phyloP scores from a whole-genome alignment of 2,329 filamentous ascomycete genomes.

The Cordyceps farinosa region DNA sequence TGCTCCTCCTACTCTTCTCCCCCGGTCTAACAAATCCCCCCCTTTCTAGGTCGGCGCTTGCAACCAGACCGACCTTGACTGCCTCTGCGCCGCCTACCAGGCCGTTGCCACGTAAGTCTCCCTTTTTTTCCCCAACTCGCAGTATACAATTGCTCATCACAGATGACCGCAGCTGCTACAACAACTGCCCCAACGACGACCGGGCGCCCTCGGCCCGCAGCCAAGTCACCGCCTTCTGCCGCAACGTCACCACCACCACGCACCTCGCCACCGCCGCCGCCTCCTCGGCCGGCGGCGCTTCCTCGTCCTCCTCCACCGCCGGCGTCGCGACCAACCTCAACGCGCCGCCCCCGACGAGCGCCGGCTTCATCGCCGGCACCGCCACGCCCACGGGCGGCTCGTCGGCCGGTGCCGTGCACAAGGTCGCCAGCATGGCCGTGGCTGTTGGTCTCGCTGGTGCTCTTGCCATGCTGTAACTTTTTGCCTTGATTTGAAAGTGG shows the following conservation, averaged over 20 bases:
- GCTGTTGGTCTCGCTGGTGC: slow-evolving; percentile 37
- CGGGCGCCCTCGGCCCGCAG: slow-evolving; percentile 33
- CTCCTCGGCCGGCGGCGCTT: slow-evolving; percentile 20
- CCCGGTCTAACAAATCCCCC: not conserved
- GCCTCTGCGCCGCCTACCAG: slow-evolving; percentile 44
- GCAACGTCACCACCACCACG: slow-evolving; percentile 38
- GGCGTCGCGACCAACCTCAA: slow-evolving; percentile 23
- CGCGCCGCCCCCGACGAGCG: slow-evolving; percentile 24
- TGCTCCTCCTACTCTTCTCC: not conserved
- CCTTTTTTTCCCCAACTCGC: not conserved
- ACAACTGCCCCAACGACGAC: slow-evolving; percentile 53
- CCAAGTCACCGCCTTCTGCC: slow-evolving; percentile 45
- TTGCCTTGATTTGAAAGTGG: too few species aligned
- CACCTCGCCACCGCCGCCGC: slow-evolving; percentile 24
- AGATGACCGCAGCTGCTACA: slow-evolving; percentile 44
- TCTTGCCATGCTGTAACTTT: slow-evolving; percentile 35
- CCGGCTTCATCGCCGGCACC: slow-evolving; percentile 17
- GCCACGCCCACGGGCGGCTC: slow-evolving; percentile 20
- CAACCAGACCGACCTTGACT: slow-evolving; percentile 40
- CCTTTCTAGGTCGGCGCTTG: slow-evolving; percentile 36
- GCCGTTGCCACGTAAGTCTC: slow-evolving; percentile 44
- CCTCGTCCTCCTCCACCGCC: slow-evolving; percentile 24
- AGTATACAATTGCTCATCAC: slow-evolving; percentile 13
- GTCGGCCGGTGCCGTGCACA: slow-evolving; percentile 30
- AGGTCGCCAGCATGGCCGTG: slow-evolving; percentile 29